Percentiles rank a stretch among this genome's conserved stretches.
Evolutionary conservation across 805 yeast species (phyloP).

Genomic region (Saccharomycopsis vini): DNA sequence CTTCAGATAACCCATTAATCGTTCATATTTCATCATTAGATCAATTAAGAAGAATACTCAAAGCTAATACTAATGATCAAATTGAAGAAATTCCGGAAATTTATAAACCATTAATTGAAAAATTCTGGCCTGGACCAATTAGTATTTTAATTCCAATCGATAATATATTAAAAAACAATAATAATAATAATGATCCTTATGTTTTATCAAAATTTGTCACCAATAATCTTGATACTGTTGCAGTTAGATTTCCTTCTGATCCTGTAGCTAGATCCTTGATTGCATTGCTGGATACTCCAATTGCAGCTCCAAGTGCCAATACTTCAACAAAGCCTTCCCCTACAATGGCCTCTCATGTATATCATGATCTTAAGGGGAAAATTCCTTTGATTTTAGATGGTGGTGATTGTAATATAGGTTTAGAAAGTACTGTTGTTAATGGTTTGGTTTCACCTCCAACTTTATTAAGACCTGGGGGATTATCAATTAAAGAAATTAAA

Average conservation of each 20-base stretch:
- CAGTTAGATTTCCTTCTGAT: constrained; percentile 81
- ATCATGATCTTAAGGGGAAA: constrained; percentile 64
- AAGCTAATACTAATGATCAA: constrained; percentile 27
- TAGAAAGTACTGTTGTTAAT: constrained; percentile 90
- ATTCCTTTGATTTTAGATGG: constrained; percentile 88
- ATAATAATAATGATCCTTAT: constrained; percentile 24
- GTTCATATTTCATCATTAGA: constrained; percentile 75
- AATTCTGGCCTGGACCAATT: constrained; percentile 95
- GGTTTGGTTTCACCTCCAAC: constrained; percentile 81
- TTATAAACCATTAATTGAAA: constrained; percentile 53
- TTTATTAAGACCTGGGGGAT: constrained; percentile 90
- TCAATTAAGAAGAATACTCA: constrained; percentile 57
- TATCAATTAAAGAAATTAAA: constrained; percentile 67
- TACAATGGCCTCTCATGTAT: constrained; percentile 80
- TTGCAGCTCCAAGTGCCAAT: constrained; percentile 98
- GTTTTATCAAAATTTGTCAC: constrained; percentile 66
- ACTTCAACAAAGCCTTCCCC: constrained; percentile 95
- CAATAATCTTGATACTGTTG: constrained; percentile 82
- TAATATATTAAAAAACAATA: constrained; percentile 2
- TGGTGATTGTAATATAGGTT: constrained; percentile 80
- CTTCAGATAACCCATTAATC: constrained; percentile 91
- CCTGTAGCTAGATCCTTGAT: constrained; percentile 88
- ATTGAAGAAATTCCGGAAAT: constrained; percentile 51
- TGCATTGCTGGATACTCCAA: constrained; percentile 72
- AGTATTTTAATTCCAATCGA: constrained; percentile 69